A percentile compares a stretch with the other conserved stretches of the same genome.
Evolutionary conservation across 1,139 yeast genomes (phyloP).

Genomic region (Schizosaccharomyces versatilis): DNA sequence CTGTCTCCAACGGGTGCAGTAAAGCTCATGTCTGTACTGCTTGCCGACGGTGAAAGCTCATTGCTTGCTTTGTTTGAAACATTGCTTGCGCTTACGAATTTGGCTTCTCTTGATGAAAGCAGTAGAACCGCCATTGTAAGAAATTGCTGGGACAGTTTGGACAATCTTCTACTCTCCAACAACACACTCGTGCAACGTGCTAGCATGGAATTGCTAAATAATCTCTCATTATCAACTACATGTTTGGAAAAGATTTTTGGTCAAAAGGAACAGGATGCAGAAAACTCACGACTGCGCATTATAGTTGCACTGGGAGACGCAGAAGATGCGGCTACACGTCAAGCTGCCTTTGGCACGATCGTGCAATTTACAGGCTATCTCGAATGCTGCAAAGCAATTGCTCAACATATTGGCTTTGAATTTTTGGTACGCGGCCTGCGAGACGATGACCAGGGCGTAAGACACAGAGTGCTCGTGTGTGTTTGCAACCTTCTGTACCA

Average conservation of each 20-base stretch:
- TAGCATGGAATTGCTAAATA: conserved; percentile 22
- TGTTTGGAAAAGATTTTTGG: conserved; percentile 21
- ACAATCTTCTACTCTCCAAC: conserved; percentile 19
- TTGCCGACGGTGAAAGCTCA: conserved; percentile 8
- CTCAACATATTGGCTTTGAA: not conserved
- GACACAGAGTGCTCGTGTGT: not conserved
- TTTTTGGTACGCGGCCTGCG: not conserved
- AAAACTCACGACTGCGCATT: conserved; percentile 16
- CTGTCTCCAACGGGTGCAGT: conserved; percentile 19
- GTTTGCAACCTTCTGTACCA: not conserved
- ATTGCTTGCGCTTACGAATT: conserved; percentile 27
- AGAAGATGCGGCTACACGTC: conserved; percentile 19
- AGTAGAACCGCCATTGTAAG: conserved; percentile 20
- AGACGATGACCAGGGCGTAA: not conserved
- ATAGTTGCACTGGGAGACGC: conserved; percentile 18
- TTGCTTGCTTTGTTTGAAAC: conserved; percentile 26
- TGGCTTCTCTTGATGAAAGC: conserved; percentile 23
- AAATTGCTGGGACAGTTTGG: conserved; percentile 23
- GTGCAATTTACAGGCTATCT: conserved; percentile 23
- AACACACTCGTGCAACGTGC: conserved; percentile 21
- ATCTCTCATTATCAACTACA: conserved; percentile 19
- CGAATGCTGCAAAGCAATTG: conserved; percentile 17
- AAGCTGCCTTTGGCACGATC: conserved; percentile 24
- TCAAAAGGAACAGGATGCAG: conserved; percentile 9
- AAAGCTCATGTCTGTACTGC: conserved; percentile 17